Evolutionary conservation across 306 rosid genomes (phyloP).

Genomic region (Quercus engelmannii): DNA sequence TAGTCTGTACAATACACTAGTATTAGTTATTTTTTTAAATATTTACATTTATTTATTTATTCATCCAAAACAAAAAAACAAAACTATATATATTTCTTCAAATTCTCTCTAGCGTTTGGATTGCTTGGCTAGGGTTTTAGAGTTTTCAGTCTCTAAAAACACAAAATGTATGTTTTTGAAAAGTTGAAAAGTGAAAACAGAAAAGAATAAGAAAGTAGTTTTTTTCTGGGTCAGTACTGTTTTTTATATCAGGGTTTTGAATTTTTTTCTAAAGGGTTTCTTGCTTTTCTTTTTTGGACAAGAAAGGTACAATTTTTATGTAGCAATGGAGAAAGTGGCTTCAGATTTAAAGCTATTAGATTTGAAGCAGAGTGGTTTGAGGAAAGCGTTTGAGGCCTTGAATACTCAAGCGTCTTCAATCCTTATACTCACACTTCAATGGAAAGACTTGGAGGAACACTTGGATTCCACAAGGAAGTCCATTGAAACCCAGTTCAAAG

Average conservation of each 20-base stretch:
- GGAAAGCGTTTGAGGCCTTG: conserved; percentile 26
- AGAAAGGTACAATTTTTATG: background rate
- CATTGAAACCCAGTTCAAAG: background rate
- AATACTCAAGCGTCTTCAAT: conserved; percentile 29
- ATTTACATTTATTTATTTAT: no score
- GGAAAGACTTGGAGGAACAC: conserved; percentile 51
- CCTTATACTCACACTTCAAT: conserved; percentile 24
- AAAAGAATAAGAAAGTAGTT: no score
- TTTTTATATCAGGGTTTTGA: background rate
- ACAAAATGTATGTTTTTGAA: background rate
- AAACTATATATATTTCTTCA: no score
- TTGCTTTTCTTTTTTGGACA: background rate
- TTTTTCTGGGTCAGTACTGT: background rate
- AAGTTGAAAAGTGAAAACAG: background rate
- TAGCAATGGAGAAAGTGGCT: conserved; percentile 27
- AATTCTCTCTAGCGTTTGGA: no score
- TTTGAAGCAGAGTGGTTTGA: conserved; percentile 29
- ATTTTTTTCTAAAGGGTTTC: background rate
- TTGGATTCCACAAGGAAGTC: conserved; percentile 27
- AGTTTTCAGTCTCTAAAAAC: background rate
- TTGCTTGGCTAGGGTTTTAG: no score
- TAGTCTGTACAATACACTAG: no score
- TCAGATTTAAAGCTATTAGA: conserved; percentile 22
- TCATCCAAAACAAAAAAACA: no score
- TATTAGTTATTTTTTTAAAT: no score